These are phyloP conservation scores for Aspergillus arachidicola DNA, from an alignment of 2,329 filamentous ascomycete species.

Conservation along the genomic window DNA sequence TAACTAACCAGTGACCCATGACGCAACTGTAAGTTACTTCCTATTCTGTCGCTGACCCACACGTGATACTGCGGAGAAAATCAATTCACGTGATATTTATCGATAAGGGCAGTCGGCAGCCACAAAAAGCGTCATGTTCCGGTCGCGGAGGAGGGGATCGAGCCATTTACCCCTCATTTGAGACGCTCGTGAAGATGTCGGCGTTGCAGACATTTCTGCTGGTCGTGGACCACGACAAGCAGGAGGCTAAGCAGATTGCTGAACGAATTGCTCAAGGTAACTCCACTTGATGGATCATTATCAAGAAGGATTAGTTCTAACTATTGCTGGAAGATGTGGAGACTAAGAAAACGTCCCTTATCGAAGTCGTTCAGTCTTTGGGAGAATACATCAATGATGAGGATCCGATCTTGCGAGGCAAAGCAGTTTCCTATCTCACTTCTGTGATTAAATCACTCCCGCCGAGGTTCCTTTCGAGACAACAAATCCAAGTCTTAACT, in stretches of 20 bases:
- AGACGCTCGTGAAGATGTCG: constrained; percentile 42
- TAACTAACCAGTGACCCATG: constrained; percentile 14
- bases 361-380: constrained; percentile 64
- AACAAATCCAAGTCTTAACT: constrained; percentile 64
- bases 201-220: constrained; percentile 53
- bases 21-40: constrained; percentile 21
- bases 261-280: constrained; percentile 48
- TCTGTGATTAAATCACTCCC: constrained; percentile 52
- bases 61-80: constrained; percentile 17
- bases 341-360: constrained; percentile 61
- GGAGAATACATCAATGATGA: constrained; percentile 70
- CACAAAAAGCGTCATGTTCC: constrained; percentile 27
- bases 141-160: constrained; percentile 18
- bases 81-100: constrained; percentile 23
- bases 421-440: constrained; percentile 53
- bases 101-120: constrained; percentile 26
- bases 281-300: constrained; percentile 12
- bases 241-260: constrained; percentile 50
- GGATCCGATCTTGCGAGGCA: constrained; percentile 61
- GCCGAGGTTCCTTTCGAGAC: constrained; percentile 59
- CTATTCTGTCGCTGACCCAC: constrained; percentile 5
- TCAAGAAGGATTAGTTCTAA: constrained; percentile 20
- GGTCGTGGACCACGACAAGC: constrained; percentile 49
- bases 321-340: constrained; percentile 54
- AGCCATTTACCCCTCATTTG: constrained; percentile 10